Conservation (phyloP, 2,329 filamentous ascomycete species). For the Ceratocystis cacaofunesta region DNA sequence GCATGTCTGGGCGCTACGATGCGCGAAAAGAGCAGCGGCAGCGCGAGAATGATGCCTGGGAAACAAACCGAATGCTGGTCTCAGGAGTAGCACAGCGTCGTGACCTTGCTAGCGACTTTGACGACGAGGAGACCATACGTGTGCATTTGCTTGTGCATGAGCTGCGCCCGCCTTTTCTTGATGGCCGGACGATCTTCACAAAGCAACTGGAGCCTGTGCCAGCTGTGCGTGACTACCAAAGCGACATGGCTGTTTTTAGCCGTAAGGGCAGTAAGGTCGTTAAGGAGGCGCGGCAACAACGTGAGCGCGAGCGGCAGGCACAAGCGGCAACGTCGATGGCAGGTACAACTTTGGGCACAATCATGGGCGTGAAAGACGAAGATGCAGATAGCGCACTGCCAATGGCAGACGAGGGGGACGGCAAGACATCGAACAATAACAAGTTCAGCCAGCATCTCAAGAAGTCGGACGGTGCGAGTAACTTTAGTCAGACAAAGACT, state of each 20-base stretch:
- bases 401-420: constrained; percentile 54
- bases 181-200: constrained; percentile 90
- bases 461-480: constrained; percentile 69
- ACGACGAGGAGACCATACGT: constrained; percentile 79
- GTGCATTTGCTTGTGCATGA: constrained; percentile 90
- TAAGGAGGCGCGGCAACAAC: constrained; percentile 76
- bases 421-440: constrained; percentile 26
- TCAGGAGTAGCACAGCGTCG: constrained; percentile 86
- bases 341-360: constrained; percentile 80
- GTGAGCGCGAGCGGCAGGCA: constrained; percentile 84
- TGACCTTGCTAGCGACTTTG: constrained; percentile 68
- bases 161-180: constrained; percentile 81
- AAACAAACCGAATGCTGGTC: constrained; percentile 95
- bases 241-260: constrained; percentile 97
- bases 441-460: constrained; percentile 90
- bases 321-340: constrained; percentile 88
- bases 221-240: constrained; percentile 83
- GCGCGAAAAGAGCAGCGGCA: constrained; percentile 71
- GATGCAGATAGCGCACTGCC: constrained; percentile 79
- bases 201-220: constrained; percentile 93
- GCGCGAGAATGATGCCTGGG: constrained; percentile 94
- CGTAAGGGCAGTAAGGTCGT: constrained; percentile 89
- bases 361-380: constrained; percentile 90
- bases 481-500: constrained; percentile 85
- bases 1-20: constrained; percentile 55